A percentile compares a stretch with the other conserved stretches of the same genome.
Evolutionary conservation across 176 grass and related monocot genomes (phyloP).

Genomic region (Alopecurus myosuroides): DNA sequence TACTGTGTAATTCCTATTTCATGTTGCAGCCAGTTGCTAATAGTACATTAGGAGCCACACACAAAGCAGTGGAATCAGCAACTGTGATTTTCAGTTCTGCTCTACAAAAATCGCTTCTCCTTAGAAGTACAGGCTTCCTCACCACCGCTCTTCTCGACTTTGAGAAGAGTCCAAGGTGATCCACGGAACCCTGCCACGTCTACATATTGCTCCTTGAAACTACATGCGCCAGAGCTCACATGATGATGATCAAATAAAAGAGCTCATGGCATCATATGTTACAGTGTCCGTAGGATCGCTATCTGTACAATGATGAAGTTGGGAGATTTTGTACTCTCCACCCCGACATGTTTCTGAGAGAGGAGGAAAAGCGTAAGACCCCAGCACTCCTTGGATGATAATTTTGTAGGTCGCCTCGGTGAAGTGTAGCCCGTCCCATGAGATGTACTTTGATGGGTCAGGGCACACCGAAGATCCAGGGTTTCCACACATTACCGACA

Average conservation of each 20-base stretch:
- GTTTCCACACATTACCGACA: constrained; percentile 56
- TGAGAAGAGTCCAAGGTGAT: constrained; percentile 25
- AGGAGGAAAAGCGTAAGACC: constrained; percentile 62
- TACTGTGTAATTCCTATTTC: not conserved
- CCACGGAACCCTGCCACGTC: constrained; percentile 9
- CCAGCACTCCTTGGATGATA: constrained; percentile 66
- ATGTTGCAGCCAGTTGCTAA: not conserved
- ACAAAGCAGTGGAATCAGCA: constrained; percentile 10
- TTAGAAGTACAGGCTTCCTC: constrained; percentile 5
- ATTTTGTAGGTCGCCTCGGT: constrained; percentile 74
- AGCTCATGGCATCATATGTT: constrained; percentile 37
- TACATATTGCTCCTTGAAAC: constrained; percentile 11
- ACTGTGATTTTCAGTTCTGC: constrained; percentile 22
- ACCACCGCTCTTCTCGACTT: constrained; percentile 19
- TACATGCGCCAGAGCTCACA: constrained; percentile 30
- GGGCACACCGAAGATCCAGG: constrained; percentile 56
- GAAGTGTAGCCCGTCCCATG: constrained; percentile 89
- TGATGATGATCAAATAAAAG: constrained; percentile 46
- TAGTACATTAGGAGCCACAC: not conserved
- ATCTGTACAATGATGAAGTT: constrained; percentile 70
- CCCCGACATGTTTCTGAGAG: constrained; percentile 60
- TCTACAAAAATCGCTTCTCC: constrained; percentile 25
- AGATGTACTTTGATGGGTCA: constrained; percentile 69
- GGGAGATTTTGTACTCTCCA: constrained; percentile 38
- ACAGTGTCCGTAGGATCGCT: constrained; percentile 38